Percentiles rank a stretch among this genome's conserved stretches.
These are phyloP conservation scores for Colletotrichum sp. DNA, from an alignment of 2,329 filamentous ascomycete genomes.

Conservation along the genomic window DNA sequence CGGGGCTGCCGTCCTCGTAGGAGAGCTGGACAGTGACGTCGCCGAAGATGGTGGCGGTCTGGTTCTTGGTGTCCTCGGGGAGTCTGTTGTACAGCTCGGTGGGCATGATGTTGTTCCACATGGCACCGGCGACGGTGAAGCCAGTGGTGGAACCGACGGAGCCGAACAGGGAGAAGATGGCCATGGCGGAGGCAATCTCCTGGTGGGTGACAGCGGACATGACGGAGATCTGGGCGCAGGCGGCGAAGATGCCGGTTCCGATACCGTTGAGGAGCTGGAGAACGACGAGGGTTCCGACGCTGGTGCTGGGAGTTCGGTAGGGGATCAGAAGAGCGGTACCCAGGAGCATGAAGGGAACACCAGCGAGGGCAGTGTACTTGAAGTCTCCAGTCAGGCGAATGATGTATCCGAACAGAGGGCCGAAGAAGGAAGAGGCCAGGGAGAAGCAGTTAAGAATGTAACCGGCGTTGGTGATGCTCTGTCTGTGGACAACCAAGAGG, in stretches of 20 bases:
- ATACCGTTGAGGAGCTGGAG: constrained; percentile 44
- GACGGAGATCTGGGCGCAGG: constrained; percentile 44
- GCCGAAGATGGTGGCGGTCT: constrained; percentile 47
- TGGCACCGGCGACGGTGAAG: constrained; percentile 32
- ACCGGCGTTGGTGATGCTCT: constrained; percentile 29
- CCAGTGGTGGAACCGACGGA: constrained; percentile 38
- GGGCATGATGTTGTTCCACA: constrained; percentile 42
- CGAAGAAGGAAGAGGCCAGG: constrained; percentile 42
- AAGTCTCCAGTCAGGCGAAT: constrained; percentile 36
- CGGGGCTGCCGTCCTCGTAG: constrained; percentile 44
- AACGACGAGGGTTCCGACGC: constrained; percentile 41
- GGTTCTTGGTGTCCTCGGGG: constrained; percentile 36
- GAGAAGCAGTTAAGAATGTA: constrained; percentile 39
- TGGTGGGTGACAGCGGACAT: constrained; percentile 36
- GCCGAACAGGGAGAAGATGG: constrained; percentile 34
- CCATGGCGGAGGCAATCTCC: constrained; percentile 37
- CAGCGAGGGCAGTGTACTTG: constrained; percentile 36
- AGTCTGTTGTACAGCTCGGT: constrained; percentile 39
- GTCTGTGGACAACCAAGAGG: constrained; percentile 40
- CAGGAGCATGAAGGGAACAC: constrained; percentile 37
- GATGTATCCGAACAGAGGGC: constrained; percentile 40
- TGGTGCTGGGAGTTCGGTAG: constrained; percentile 33
- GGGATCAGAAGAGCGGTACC: constrained; percentile 36
- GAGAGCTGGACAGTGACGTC: constrained; percentile 36
- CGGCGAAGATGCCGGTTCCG: constrained; percentile 31